Base-by-base conservation (phyloP, 2,329 filamentous ascomycete genomes). In the Aspergillus awamori region DNA sequence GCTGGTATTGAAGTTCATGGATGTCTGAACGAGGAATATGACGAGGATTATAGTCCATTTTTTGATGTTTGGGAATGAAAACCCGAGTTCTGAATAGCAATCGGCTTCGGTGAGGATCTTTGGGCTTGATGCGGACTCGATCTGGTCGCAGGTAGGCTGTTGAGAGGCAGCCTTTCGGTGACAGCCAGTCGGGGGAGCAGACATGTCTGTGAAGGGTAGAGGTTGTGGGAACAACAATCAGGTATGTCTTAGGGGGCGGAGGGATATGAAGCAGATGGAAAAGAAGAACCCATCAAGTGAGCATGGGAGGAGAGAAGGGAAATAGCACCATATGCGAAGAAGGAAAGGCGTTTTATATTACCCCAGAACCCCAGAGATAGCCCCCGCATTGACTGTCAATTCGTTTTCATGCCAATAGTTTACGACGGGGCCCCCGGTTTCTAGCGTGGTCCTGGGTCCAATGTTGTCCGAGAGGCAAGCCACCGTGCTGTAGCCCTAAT, bases 1-100 rank as follows among this genome's bases (percentile, higher is more conserved):
- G 52, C 86, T 88, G 3, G 89, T 90, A 77, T 91, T 91, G 81
- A 91, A 90, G 80, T 91, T 91, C 89, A 91, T 91, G 5, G 89
- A 91, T 1, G 87, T 85, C 72, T 91, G 89, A 4, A 91, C 88
- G 67, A 88, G 78, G 79, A 91, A 91, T 73, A 91, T 89, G 72
- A 91, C 82, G n/a, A 82, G 83, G 58, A 91, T 83, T 68, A 91
- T 89, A 68, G 80, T 85, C 89, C 89, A 91, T 77, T 92, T 92
- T 77, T 87, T 89, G 78, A 76, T 82, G 11, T 66, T 73, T 0
- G 87, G 77, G 65, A 85, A 91, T 8, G 80, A 79, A 70, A 83
- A 91, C 55, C 87, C 88, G 0, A 91, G 81, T 69, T 90, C 81
- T n/a, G 84, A 81, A 72, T 87, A 88, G 75, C 87, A 90, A 67